These are phyloP conservation scores for Lentinula novae-zelandiae DNA, from an alignment of 1,284 basidiomycete genomes.

Conservation along the genomic window DNA sequence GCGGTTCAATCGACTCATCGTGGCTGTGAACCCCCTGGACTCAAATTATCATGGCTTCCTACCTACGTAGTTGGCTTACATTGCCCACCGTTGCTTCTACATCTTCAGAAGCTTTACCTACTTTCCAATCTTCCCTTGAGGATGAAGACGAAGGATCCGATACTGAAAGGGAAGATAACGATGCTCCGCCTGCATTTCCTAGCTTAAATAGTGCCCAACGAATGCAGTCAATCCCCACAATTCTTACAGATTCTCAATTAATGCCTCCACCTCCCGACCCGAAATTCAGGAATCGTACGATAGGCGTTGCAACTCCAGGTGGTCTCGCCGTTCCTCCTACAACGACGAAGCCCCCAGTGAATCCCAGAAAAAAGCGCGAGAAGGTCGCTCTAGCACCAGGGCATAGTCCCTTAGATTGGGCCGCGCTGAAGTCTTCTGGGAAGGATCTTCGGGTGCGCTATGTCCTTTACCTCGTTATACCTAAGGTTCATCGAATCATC, in stretches of 20 bases:
- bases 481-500: too few relatives aligned
- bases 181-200: conserved; percentile 82
- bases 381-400: conserved; percentile 93
- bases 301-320: conserved; percentile 38
- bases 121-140: conserved; percentile 39
- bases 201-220: conserved; percentile 80
- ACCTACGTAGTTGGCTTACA: conserved; percentile 41
- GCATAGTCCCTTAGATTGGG: conserved; percentile 94
- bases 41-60: conserved; percentile 37
- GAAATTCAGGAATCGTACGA: conserved; percentile 30
- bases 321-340: conserved; percentile 52
- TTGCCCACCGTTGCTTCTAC: conserved; percentile 30
- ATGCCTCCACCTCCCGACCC: conserved; percentile 68
- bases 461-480: background rate
- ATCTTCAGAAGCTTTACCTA: conserved; percentile 20
- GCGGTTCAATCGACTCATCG: background rate
- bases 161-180: conserved; percentile 56
- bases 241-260: conserved; percentile 50
- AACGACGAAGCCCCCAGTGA: conserved; percentile 52
- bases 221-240: conserved; percentile 33
- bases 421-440: conserved; percentile 78
- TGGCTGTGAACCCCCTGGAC: background rate
- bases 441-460: conserved; percentile 68
- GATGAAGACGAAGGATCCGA: conserved; percentile 51
- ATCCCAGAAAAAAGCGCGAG: conserved; percentile 53